Base-by-base conservation (phyloP, 768 basidiomycete species). In the Tephrocybe rancida region DNA sequence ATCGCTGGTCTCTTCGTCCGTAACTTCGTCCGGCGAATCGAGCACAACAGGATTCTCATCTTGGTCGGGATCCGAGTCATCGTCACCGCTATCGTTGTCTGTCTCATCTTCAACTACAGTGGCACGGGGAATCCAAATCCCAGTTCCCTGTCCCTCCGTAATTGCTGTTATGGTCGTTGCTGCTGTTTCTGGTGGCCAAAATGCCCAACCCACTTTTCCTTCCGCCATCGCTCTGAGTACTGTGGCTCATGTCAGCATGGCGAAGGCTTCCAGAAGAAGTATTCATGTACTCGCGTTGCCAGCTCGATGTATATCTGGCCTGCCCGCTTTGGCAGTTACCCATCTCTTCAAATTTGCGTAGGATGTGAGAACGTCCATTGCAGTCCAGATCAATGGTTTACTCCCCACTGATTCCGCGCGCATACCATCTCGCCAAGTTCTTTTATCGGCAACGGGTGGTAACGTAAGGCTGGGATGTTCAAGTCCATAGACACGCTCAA, bases 311-410 rank as follows among this genome's bases (percentile, higher is more conserved):
- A 90, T 73, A 70, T 98, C 95, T 2, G 94, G 88, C 56, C 95
- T 70, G 1, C 93, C 95, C 5, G 91, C 91, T 68, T 94, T 90
- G 9, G 95, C 95, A 27, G 95, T 98, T 37, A 95, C 69, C 86
- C 88, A 93, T 18, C 90, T 88, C 66, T 88, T 91, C 52, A 78
- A 74, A 45, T 81, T 67, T 1, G 95, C 93, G 67, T 88, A 90
- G 2, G 87, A 85, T 4, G 80, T 84, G 55, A 97, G 78, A 44
- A 98, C 78, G 60, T 92, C 90, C 74, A 89, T 91, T 3, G 94
- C 87, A 0, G 92, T 94, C 95, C 95, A 97, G 24, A 57, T 46
- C 3, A 57, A 46, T 10, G 57, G 38, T 24, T 61, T 65, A n/a
- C 53, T 55, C 16, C 49, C 52, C 19, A 42, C 44, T 18, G 62